Percentiles rank a stretch among this genome's conserved stretches.
phyloP scores from a whole-genome alignment of 1,284 basidiomycete species.

The Erythrobasidium hasegawianum region DNA sequence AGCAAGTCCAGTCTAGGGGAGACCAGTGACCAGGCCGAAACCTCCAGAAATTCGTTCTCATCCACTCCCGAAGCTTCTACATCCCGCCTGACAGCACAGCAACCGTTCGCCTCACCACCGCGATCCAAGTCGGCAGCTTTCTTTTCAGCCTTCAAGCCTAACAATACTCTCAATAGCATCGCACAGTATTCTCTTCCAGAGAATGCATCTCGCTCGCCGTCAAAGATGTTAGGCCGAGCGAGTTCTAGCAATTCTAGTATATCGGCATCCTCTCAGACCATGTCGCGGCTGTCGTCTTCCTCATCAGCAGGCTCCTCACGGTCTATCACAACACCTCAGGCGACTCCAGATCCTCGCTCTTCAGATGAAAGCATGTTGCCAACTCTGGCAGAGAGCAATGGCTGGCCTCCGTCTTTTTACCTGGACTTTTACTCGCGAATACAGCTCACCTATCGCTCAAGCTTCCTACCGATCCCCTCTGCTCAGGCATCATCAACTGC shows the following conservation, averaged over 20 bases:
- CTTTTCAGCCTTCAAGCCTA: not conserved
- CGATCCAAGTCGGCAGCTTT: slow-evolving; percentile 3
- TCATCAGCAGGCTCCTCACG: not conserved
- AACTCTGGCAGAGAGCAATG: slow-evolving; percentile 22
- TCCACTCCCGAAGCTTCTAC: too few species aligned
- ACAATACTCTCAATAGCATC: not conserved
- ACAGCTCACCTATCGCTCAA: slow-evolving; percentile 88
- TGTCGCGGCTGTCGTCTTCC: not conserved
- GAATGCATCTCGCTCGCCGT: not conserved
- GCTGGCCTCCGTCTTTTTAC: slow-evolving; percentile 77
- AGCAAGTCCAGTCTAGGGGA: not conserved
- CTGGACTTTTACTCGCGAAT: slow-evolving; percentile 82
- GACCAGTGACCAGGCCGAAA: not conserved
- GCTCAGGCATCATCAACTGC: slow-evolving; percentile 53
- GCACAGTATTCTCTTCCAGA: not conserved
- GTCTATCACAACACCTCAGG: not conserved
- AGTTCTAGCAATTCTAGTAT: not conserved
- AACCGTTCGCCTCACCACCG: not conserved
- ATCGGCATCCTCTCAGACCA: not conserved
- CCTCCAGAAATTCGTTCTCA: not conserved
- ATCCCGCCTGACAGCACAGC: not conserved
- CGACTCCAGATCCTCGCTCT: not conserved
- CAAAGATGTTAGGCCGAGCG: not conserved
- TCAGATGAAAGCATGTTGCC: not conserved
- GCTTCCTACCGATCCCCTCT: slow-evolving; percentile 77